Base-by-base conservation (phyloP, 1,284 basidiomycete genomes). In the Pascua guehoae region DNA sequence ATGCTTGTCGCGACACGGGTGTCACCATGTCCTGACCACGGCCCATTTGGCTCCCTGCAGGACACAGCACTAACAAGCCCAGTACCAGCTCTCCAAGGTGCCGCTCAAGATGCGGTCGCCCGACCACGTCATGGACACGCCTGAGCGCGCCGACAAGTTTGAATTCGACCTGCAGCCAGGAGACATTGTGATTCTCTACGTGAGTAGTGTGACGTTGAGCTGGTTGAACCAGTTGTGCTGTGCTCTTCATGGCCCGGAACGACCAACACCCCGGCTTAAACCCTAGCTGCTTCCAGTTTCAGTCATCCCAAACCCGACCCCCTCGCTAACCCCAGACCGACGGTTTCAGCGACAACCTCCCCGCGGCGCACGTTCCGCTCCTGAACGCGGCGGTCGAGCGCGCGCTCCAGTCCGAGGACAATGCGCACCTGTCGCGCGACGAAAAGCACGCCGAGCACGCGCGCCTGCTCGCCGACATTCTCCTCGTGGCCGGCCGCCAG, bases 291-390 rank as follows among this genome's bases (percentile, higher is more conserved):
- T n/a, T n/a, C n/a, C n/a, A n/a, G n/a, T n/a, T n/a, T n/a, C n/a
- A n/a, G n/a, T n/a, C n/a, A n/a, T n/a, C n/a, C n/a, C n/a, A n/a
- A n/a, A n/a, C n/a, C n/a, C n/a, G n/a, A 32, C 24, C 3, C 9
- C 32, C 16, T 4, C 12, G 47, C 40, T 52, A 16, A 59, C 36
- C 40, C 37, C 61, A 78, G 67, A 82, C 82, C n/a, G 82, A 84
- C 64, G 82, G 82, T 0, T 69, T 82, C 44, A 76, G 75, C 44
- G 82, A 84, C 65, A 84, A 84, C 65, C 75, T 82, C 45, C 78
- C 78, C 42, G 60, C 70, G 8, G 57, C 70, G 37, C 77, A 80
- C 57, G 62, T 78, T n/a, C 65, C 75, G 12, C 61, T 70, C 16
- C 69, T 79, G 12, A 54, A 66, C 42, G 40, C 51, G 5, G 61